A percentile compares a stretch with the other conserved stretches of the same genome.
These are phyloP conservation scores for Moniliella sp. DNA, from an alignment of 1,284 basidiomycete species.

Conservation along the genomic window DNA sequence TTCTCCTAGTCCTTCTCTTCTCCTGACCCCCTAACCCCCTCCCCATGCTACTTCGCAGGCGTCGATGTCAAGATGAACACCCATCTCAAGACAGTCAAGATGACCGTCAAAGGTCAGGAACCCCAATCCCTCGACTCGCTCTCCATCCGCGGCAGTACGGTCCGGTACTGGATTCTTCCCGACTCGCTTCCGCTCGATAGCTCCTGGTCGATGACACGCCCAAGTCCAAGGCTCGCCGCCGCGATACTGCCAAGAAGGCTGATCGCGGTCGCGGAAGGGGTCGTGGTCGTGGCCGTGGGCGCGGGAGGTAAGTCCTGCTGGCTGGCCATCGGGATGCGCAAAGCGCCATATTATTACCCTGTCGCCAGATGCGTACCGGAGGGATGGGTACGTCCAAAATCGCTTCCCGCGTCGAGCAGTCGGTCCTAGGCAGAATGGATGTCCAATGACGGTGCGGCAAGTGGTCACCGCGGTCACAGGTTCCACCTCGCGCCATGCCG, in stretches of 20 bases:
- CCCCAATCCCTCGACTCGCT: conserved; percentile 41
- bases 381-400: too few species aligned
- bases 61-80: conserved; percentile 56
- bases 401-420: too few species aligned
- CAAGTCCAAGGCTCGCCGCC: conserved; percentile 51
- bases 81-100: conserved; percentile 84
- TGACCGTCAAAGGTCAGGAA: conserved; percentile 70
- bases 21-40: not conserved
- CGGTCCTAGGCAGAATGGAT: too few species aligned
- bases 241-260: conserved; percentile 4
- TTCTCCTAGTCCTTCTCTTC: too few species aligned
- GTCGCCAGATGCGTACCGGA: too few species aligned
- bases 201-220: conserved; percentile 89
- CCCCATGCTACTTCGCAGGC: conserved; percentile 10
- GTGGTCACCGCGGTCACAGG: too few species aligned
- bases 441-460: too few species aligned
- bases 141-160: conserved; percentile 37
- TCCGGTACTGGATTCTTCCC: conserved; percentile 73
- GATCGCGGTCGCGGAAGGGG: conserved; percentile 9
- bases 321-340: too few species aligned
- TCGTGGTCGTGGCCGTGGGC: conserved; percentile 14
- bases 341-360: too few species aligned
- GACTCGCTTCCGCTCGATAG: conserved; percentile 90
- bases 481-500: too few species aligned
- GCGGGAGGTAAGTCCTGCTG: too few species aligned